These are phyloP conservation scores for Emydomyces testavorans DNA, from an alignment of 2,329 filamentous ascomycete genomes.

Conservation along the genomic window DNA sequence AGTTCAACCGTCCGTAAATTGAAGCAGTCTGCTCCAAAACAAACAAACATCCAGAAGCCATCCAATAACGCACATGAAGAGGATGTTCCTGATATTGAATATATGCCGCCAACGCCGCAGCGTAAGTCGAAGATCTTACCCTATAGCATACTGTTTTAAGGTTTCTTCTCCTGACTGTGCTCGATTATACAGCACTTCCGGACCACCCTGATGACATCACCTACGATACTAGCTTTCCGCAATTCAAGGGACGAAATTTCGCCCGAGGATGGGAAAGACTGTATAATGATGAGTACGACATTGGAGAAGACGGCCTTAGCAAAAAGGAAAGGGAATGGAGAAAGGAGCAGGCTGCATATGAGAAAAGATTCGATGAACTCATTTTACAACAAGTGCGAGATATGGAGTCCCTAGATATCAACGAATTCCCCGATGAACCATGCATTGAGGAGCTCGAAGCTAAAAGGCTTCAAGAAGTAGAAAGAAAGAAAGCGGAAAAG, in stretches of 20 bases:
- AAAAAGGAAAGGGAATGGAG: constrained; percentile 58
- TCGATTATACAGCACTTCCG: constrained; percentile 39
- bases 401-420: constrained; percentile 48
- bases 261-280: constrained; percentile 41
- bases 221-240: constrained; percentile 41
- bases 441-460: constrained; percentile 30
- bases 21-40: constrained; percentile 37
- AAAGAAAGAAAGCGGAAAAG: constrained; percentile 22
- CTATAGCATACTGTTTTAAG: background rate
- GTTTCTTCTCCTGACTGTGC: constrained; percentile 20
- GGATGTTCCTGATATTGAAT: constrained; percentile 71
- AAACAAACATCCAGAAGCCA: constrained; percentile 9
- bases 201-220: constrained; percentile 37
- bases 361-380: constrained; percentile 53
- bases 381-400: constrained; percentile 56
- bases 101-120: constrained; percentile 64
- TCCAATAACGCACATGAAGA: constrained; percentile 38
- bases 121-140: constrained; percentile 24
- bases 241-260: constrained; percentile 44
- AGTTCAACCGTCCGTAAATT: constrained; percentile 49
- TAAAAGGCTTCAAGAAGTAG: constrained; percentile 16
- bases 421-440: constrained; percentile 29
- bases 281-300: constrained; percentile 37
- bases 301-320: constrained; percentile 48
- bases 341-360: constrained; percentile 49